Conservation (phyloP, 768 basidiomycete species). For the Russula sp. region DNA sequence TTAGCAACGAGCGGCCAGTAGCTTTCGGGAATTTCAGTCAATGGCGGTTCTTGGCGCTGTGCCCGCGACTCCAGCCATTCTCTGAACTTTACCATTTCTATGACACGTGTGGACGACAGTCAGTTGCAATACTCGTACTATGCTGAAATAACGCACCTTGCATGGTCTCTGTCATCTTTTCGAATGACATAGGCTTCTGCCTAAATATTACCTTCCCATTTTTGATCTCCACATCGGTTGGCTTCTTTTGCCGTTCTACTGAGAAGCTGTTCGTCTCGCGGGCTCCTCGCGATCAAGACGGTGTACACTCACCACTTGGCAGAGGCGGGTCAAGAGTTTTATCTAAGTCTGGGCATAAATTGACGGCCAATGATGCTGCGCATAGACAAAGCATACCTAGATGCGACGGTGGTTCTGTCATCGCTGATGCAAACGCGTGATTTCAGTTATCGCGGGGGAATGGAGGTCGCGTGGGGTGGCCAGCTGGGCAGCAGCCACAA, state of each 20-base stretch:
- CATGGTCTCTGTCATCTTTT: slow-evolving; percentile 75
- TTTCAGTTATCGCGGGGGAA: not conserved
- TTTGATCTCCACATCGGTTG: slow-evolving; percentile 53
- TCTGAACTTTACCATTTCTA: slow-evolving; percentile 74
- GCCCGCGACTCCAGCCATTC: slow-evolving; percentile 57
- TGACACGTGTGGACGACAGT: not conserved
- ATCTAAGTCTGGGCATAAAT: not conserved
- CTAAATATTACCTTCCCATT: slow-evolving; percentile 71
- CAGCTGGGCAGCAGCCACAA: not conserved
- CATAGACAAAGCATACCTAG: not conserved
- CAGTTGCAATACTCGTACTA: not conserved
- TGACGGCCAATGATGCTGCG: not conserved
- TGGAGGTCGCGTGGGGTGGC: not conserved
- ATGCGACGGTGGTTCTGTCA: not conserved
- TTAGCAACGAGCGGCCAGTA: slow-evolving; percentile 73
- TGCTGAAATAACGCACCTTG: slow-evolving; percentile 45
- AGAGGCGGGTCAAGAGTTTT: not conserved
- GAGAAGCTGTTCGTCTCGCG: slow-evolving; percentile 22
- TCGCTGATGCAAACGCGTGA: slow-evolving; percentile 1
- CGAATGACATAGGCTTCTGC: slow-evolving; percentile 66
- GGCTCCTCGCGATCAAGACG: not conserved
- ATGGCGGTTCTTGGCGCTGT: slow-evolving; percentile 39
- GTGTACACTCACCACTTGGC: slow-evolving; percentile 3
- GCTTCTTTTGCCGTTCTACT: slow-evolving; percentile 36
- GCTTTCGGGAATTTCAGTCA: slow-evolving; percentile 56